Conservation (phyloP, 345 rosid genomes). For the Pseudoturritis turrita region DNA sequence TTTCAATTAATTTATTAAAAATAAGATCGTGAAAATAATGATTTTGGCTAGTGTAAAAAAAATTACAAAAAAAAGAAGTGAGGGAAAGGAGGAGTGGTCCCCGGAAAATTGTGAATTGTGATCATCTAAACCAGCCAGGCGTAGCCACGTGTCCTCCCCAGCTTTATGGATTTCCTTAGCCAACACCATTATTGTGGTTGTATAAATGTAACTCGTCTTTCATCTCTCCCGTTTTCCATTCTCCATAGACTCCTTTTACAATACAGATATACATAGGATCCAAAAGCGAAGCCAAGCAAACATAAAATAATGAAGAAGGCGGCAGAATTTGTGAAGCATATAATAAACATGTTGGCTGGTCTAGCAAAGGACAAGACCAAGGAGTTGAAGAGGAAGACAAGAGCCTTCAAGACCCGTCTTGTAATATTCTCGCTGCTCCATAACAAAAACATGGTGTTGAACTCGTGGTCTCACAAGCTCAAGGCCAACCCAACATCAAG, state of each 20-base stretch:
- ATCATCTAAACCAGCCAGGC: slow-evolving; percentile 2
- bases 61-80: not conserved
- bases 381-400: slow-evolving; percentile 57
- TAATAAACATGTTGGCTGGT: slow-evolving; percentile 30
- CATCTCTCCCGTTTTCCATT: slow-evolving; percentile 24
- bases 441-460: slow-evolving; percentile 44
- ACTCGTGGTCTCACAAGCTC: slow-evolving; percentile 55
- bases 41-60: not conserved
- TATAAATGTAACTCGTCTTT: not conserved
- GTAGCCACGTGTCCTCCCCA: slow-evolving; percentile 1
- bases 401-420: slow-evolving; percentile 53
- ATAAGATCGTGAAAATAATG: not conserved
- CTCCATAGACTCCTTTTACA: slow-evolving; percentile 13
- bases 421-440: slow-evolving; percentile 59
- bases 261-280: not conserved
- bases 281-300: slow-evolving; percentile 13
- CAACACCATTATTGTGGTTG: slow-evolving; percentile 10
- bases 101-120: not conserved
- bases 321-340: slow-evolving; percentile 40
- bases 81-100: slow-evolving; percentile 23
- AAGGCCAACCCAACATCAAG: slow-evolving; percentile 26
- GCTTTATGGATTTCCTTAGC: slow-evolving; percentile 25
- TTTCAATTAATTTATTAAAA: not conserved
- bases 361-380: slow-evolving; percentile 42
- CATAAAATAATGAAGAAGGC: slow-evolving; percentile 41